phyloP scores from a whole-genome alignment of 2,329 filamentous ascomycete genomes.

The Trichophyton simii region DNA sequence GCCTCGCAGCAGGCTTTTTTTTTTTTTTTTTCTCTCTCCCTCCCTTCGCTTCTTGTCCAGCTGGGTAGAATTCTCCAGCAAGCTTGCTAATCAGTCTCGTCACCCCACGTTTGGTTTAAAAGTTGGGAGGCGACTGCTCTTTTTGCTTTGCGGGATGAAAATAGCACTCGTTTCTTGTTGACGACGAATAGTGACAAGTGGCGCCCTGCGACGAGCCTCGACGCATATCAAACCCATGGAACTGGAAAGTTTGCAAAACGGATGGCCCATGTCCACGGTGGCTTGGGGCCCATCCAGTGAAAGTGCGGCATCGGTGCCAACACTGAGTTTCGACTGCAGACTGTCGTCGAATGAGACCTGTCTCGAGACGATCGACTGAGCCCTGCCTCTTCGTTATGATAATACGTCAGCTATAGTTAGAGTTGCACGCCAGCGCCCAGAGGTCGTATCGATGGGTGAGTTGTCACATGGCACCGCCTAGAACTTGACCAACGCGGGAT shows the following conservation, averaged over 20 bases:
- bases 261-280: conserved; percentile 1
- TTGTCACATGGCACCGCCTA: conserved; percentile 2
- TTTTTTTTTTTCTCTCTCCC: not conserved
- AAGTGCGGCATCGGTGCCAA: not conserved
- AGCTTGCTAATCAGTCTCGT: not conserved
- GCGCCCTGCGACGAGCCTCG: not conserved
- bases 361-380: not conserved
- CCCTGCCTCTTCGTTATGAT: not conserved
- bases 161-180: not conserved
- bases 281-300: not conserved
- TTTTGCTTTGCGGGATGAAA: not conserved
- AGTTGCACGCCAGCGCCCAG: conserved; percentile 3
- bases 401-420: not conserved
- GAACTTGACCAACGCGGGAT: not conserved
- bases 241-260: conserved; percentile 1
- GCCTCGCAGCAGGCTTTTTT: not conserved
- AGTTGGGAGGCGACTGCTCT: not conserved
- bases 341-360: not conserved
- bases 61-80: not conserved
- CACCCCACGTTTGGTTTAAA: not conserved
- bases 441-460: conserved; percentile 3
- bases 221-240: conserved; percentile 2
- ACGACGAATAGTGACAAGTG: not conserved
- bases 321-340: not conserved
- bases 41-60: not conserved